Conservation (phyloP, 1,284 basidiomycete genomes). For the Ceratobasidium sp. region DNA sequence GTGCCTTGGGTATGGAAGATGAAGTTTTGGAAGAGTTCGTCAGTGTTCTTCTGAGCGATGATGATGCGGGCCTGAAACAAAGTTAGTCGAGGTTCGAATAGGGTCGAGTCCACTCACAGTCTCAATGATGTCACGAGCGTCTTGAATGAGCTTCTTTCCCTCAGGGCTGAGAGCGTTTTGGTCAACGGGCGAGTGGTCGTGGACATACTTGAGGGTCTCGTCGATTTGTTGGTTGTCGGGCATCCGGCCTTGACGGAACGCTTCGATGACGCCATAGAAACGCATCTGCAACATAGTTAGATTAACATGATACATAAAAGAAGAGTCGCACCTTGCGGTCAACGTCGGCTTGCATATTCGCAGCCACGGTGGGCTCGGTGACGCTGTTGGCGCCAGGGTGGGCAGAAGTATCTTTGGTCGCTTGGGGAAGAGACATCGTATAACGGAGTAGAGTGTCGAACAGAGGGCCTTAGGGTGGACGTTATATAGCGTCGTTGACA, state of each 20-base stretch:
- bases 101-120: constrained; percentile 51
- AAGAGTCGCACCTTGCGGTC: constrained; percentile 40
- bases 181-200: constrained; percentile 71
- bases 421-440: constrained; percentile 41
- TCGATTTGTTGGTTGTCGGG: constrained; percentile 85
- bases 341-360: constrained; percentile 39
- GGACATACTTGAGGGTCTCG: constrained; percentile 70
- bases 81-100: background rate
- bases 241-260: constrained; percentile 77
- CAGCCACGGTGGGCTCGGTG: constrained; percentile 36
- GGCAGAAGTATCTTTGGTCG: constrained; percentile 39
- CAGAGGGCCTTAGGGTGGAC: background rate
- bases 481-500: background rate
- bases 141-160: constrained; percentile 76
- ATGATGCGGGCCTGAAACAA: constrained; percentile 59
- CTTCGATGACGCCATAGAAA: constrained; percentile 78
- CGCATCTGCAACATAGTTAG: constrained; percentile 59
- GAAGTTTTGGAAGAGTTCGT: constrained; percentile 87
- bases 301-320: constrained; percentile 5
- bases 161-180: constrained; percentile 72
- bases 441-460: background rate
- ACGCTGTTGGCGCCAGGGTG: constrained; percentile 41
- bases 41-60: constrained; percentile 81
- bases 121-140: constrained; percentile 74
- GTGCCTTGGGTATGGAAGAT: constrained; percentile 74